Conservation (phyloP, 2,329 filamentous ascomycete genomes). For the Stenocarpella maydis region DNA sequence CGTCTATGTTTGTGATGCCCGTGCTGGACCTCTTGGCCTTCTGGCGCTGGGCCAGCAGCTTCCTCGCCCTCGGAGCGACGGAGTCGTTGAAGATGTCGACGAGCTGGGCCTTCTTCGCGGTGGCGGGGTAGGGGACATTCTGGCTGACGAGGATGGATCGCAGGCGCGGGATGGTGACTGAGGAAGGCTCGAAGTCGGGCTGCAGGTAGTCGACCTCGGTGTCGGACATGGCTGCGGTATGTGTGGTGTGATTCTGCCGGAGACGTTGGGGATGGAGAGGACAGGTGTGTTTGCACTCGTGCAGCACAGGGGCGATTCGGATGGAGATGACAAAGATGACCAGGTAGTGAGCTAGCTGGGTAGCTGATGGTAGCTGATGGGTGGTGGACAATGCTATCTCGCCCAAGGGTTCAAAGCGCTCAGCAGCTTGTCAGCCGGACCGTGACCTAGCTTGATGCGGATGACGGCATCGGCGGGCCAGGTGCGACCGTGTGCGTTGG, state of each 20-base stretch:
- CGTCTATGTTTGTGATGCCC: conserved; percentile 78
- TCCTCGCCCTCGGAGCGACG: conserved; percentile 79
- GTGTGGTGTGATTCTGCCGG: not conserved
- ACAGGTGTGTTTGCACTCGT: not conserved
- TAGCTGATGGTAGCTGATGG: conserved; percentile 4
- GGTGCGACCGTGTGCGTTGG: conserved; percentile 17
- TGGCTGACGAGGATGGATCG: conserved; percentile 92
- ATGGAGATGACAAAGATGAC: not conserved
- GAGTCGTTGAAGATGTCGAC: conserved; percentile 83
- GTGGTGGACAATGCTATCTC: not conserved
- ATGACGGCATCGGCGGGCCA: conserved; percentile 23
- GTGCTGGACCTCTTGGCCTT: conserved; percentile 85
- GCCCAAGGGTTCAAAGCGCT: conserved; percentile 6
- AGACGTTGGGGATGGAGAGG: not conserved
- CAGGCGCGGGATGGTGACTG: conserved; percentile 85
- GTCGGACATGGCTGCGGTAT: conserved; percentile 61
- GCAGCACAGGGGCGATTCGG: not conserved
- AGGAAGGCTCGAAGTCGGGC: conserved; percentile 83
- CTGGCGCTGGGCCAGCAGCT: conserved; percentile 77
- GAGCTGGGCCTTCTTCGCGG: conserved; percentile 90
- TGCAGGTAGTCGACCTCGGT: conserved; percentile 84
- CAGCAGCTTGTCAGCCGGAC: conserved; percentile 15
- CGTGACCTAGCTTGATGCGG: conserved; percentile 20
- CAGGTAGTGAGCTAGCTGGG: not conserved
- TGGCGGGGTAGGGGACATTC: conserved; percentile 84